phyloP scores from a whole-genome alignment of 176 grass and related monocot species.

The Oryza australiensis region DNA sequence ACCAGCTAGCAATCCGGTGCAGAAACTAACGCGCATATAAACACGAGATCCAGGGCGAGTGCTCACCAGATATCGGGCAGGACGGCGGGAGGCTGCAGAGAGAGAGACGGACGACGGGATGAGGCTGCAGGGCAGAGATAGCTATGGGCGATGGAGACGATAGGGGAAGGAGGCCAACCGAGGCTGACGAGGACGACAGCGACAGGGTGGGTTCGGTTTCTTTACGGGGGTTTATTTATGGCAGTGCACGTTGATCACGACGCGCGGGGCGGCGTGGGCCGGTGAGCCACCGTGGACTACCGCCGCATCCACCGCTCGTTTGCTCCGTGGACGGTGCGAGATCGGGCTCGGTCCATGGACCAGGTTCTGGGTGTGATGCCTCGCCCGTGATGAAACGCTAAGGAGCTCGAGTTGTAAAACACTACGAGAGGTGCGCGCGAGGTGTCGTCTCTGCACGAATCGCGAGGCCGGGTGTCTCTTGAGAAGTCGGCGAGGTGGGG shows the following conservation, averaged over 20 bases:
- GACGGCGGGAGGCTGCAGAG: too few species aligned
- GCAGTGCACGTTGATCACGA: constrained; percentile 24
- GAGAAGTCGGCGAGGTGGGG: not conserved
- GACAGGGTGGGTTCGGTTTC: not conserved
- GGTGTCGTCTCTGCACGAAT: not conserved
- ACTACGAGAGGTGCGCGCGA: not conserved
- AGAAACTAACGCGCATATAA: not conserved
- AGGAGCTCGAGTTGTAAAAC: not conserved
- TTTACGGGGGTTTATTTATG: constrained; percentile 22
- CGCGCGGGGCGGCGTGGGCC: not conserved
- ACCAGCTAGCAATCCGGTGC: not conserved
- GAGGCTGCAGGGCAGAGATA: too few species aligned
- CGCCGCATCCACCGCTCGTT: not conserved
- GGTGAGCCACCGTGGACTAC: not conserved
- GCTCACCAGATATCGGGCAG: not conserved
- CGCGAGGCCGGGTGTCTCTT: not conserved
- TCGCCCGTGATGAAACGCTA: not conserved
- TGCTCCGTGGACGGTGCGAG: not conserved
- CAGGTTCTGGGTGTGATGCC: not conserved
- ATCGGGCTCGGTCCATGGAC: not conserved
- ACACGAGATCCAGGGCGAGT: not conserved
- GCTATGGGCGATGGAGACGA: not conserved
- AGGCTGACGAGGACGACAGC: constrained; percentile 10
- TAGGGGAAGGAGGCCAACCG: not conserved
- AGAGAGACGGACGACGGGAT: too few species aligned